These are phyloP conservation scores for Passalora sequoiae DNA, from an alignment of 2,329 filamentous ascomycete species.

Conservation along the genomic window DNA sequence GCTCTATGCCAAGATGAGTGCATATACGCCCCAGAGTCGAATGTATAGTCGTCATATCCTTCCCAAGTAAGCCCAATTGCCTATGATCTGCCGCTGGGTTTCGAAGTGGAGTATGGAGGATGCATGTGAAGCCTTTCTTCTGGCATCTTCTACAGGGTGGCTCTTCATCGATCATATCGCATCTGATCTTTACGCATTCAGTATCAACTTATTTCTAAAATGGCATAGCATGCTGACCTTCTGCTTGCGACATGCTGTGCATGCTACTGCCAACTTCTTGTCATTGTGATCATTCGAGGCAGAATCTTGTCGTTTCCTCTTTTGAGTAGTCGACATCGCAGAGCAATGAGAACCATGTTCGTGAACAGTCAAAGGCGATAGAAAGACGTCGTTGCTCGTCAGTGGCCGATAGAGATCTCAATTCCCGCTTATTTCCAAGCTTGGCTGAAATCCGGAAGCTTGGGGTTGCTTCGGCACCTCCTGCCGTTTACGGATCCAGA, in stretches of 20 bases:
- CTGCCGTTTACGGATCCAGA: no score
- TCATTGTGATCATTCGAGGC: constrained; percentile 5
- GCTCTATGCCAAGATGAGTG: constrained; percentile 36
- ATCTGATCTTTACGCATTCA: constrained; percentile 39
- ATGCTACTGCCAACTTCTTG: constrained; percentile 34
- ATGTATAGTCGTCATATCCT: constrained; percentile 31
- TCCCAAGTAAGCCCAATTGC: constrained; percentile 21
- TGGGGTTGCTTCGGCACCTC: not conserved
- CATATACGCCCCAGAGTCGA: constrained; percentile 40
- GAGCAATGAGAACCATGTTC: not conserved
- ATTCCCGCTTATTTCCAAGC: not conserved
- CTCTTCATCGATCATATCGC: constrained; percentile 48
- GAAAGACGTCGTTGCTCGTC: not conserved
- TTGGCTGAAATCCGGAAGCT: not conserved
- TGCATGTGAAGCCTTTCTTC: constrained; percentile 47
- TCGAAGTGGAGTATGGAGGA: constrained; percentile 49
- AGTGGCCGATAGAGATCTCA: not conserved
- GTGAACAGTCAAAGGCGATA: no score
- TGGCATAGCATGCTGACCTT: constrained; percentile 28
- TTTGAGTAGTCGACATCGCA: not conserved
- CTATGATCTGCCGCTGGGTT: constrained; percentile 44
- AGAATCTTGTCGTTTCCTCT: constrained; percentile 10
- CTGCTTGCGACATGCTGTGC: constrained; percentile 51
- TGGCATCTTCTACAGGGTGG: constrained; percentile 48
- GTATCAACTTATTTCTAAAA: not conserved